Conservation (phyloP, 768 basidiomycete genomes). For the Paxillus rubicundulus region DNA sequence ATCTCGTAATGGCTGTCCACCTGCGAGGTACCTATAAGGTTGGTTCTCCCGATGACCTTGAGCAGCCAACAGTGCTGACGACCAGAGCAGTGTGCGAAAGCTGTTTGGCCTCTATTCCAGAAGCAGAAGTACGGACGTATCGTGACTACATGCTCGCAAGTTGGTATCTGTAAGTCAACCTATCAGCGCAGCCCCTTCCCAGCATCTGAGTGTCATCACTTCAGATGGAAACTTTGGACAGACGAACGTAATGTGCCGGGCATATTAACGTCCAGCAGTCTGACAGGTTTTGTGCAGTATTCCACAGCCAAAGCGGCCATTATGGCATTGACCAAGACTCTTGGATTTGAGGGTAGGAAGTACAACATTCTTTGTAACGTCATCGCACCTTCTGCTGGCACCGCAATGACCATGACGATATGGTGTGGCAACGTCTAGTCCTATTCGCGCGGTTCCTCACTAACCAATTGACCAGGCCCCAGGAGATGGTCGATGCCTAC, state of each 20-base stretch:
- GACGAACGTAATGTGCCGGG: constrained; percentile 58
- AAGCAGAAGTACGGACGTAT: constrained; percentile 96
- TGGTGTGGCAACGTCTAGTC: constrained; percentile 42
- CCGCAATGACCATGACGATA: constrained; percentile 86
- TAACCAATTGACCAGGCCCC: constrained; percentile 46
- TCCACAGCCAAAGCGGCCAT: constrained; percentile 92
- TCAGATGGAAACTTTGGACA: constrained; percentile 96
- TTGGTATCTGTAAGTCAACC: constrained; percentile 79
- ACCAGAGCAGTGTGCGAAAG: constrained; percentile 73
- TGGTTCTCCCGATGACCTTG: background rate
- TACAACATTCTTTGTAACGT: constrained; percentile 89
- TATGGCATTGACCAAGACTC: constrained; percentile 83
- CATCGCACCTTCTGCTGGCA: constrained; percentile 86
- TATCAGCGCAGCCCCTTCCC: background rate
- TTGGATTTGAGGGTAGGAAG: constrained; percentile 89
- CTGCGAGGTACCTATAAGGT: constrained; percentile 91
- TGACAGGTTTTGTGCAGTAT: constrained; percentile 47
- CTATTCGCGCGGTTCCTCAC: background rate
- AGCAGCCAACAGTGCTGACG: constrained; percentile 2
- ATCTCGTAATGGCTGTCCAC: constrained; percentile 85
- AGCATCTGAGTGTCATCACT: background rate
- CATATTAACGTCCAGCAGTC: background rate
- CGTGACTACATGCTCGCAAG: constrained; percentile 89
- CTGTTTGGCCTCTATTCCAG: constrained; percentile 95
- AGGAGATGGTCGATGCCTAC: constrained; percentile 86